Conservation (phyloP, 768 basidiomycete species). For the Suillus ampliporus region DNA sequence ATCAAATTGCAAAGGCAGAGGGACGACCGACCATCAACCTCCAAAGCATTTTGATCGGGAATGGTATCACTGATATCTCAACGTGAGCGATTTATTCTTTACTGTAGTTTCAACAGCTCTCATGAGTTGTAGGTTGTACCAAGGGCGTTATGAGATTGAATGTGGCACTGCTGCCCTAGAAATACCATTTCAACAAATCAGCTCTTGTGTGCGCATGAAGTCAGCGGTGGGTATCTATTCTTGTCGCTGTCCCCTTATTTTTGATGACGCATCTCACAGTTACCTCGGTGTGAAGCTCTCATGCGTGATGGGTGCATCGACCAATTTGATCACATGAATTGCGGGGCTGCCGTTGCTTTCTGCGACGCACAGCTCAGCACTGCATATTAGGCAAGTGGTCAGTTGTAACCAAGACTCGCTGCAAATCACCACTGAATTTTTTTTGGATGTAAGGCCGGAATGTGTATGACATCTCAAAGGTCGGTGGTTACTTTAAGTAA, state of each 20-base stretch:
- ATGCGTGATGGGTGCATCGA: slow-evolving; percentile 68
- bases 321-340: slow-evolving; percentile 66
- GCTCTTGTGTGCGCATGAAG: slow-evolving; percentile 55
- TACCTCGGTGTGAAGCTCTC: slow-evolving; percentile 69
- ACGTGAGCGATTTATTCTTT: slow-evolving; percentile 40
- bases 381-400: slow-evolving; percentile 45
- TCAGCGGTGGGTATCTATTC: slow-evolving; percentile 47
- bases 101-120: not conserved
- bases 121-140: slow-evolving; percentile 37
- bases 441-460: slow-evolving; percentile 44
- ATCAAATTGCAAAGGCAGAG: slow-evolving; percentile 53
- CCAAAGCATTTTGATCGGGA: slow-evolving; percentile 75
- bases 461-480: slow-evolving; percentile 65
- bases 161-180: slow-evolving; percentile 58
- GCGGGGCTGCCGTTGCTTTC: slow-evolving; percentile 68
- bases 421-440: not conserved
- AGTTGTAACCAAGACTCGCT: slow-evolving; percentile 19
- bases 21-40: slow-evolving; percentile 66
- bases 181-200: slow-evolving; percentile 52
- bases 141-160: slow-evolving; percentile 52
- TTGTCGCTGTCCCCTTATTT: slow-evolving; percentile 8
- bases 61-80: slow-evolving; percentile 64
- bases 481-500: slow-evolving; percentile 14
- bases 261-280: slow-evolving; percentile 39
- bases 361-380: slow-evolving; percentile 62